phyloP scores from a whole-genome alignment of 805 yeast genomes.

The Kazachstania kunashirensis region DNA sequence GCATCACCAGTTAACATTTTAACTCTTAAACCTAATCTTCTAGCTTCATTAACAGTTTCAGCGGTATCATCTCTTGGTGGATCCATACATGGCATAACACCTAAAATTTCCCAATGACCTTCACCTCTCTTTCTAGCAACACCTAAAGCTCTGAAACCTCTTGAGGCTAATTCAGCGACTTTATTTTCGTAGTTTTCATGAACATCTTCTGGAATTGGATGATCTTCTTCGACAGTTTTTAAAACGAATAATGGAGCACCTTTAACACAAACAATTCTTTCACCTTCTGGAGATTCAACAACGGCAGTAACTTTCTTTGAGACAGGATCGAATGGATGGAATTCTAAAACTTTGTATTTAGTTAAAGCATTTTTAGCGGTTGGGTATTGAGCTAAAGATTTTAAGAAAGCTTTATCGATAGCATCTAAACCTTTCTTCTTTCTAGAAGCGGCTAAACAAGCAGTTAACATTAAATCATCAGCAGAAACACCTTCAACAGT shows the following conservation, averaged over 20 bases:
- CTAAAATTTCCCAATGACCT: constrained; percentile 95
- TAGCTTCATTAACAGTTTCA: constrained; percentile 85
- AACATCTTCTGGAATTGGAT: constrained; percentile 89
- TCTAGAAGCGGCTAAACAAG: constrained; percentile 95
- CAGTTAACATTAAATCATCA: constrained; percentile 93
- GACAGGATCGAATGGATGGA: constrained; percentile 97
- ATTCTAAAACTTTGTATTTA: constrained; percentile 88
- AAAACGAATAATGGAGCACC: constrained; percentile 97
- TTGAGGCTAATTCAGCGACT: constrained; percentile 94
- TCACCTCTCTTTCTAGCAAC: constrained; percentile 98
- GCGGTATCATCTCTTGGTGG: constrained; percentile 99
- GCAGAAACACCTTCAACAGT: constrained; percentile 95
- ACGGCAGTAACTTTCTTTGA: constrained; percentile 92
- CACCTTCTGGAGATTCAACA: constrained; percentile 94
- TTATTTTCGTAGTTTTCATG: constrained; percentile 92
- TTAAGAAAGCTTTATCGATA: constrained; percentile 92
- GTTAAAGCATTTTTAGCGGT: constrained; percentile 86
- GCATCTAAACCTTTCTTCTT: constrained; percentile 98
- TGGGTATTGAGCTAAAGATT: constrained; percentile 80
- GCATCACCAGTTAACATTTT: constrained; percentile 99
- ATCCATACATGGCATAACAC: constrained; percentile 98
- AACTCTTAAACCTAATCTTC: constrained; percentile 82
- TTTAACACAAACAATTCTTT: constrained; percentile 89
- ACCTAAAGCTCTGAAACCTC: constrained; percentile 98
- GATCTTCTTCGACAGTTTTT: constrained; percentile 95